Evolutionary conservation across 2,329 filamentous ascomycete genomes (phyloP).

Genomic region (Aspergillus ibericus): DNA sequence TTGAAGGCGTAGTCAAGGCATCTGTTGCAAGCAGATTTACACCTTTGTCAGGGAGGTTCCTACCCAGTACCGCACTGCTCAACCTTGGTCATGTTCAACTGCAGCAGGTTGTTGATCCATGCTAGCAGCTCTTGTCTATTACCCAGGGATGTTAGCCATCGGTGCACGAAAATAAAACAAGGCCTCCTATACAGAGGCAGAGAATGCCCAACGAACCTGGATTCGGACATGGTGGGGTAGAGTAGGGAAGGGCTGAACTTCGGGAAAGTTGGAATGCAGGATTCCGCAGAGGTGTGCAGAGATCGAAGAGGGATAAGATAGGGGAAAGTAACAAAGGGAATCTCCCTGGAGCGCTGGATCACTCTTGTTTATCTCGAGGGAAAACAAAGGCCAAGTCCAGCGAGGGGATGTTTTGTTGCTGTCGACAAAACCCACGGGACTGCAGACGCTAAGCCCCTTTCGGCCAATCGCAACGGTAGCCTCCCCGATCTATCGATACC

Average conservation of each 20-base stretch:
- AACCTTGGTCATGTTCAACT: constrained; percentile 97
- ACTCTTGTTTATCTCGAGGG: constrained; percentile 16
- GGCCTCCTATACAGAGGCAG: neutral
- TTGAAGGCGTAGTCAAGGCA: neutral
- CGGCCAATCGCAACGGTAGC: constrained; percentile 26
- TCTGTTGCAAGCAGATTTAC: neutral
- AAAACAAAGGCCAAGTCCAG: constrained; percentile 13
- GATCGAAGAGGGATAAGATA: neutral
- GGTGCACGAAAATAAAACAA: neutral
- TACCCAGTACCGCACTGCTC: constrained; percentile 99
- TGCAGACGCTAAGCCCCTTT: constrained; percentile 20
- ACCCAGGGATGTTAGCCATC: neutral
- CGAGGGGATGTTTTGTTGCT: constrained; percentile 26
- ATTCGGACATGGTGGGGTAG: constrained; percentile 62
- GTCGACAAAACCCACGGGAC: constrained; percentile 28
- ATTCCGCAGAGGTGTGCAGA: neutral
- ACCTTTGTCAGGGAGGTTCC: constrained; percentile 24
- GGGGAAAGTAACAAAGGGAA: constrained; percentile 2
- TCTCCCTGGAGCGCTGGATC: neutral
- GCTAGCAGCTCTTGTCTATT: constrained; percentile 90
- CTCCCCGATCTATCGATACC: constrained; percentile 7
- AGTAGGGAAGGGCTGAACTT: neutral
- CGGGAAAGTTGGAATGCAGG: neutral
- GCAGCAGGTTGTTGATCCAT: constrained; percentile 96
- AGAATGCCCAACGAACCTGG: constrained; percentile 50